Evolutionary conservation across 2,329 filamentous ascomycete genomes (phyloP).

Genomic region (Alternaria triticina): DNA sequence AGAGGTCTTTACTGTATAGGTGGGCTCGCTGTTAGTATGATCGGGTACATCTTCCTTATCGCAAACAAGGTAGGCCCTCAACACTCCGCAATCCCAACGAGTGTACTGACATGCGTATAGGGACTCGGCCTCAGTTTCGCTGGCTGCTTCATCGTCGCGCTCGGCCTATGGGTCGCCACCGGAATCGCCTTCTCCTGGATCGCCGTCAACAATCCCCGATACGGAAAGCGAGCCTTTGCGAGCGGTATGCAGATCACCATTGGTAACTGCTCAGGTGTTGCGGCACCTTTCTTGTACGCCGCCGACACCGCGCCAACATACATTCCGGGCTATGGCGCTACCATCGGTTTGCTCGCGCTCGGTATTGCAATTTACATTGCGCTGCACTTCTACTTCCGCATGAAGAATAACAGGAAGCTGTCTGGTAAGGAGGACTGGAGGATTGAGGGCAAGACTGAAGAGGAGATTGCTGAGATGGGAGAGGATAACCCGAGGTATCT

Average conservation of each 20-base stretch:
- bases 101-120: neutral
- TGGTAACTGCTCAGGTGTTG: constrained; percentile 44
- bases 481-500: constrained; percentile 34
- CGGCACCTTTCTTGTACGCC: constrained; percentile 33
- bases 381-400: constrained; percentile 29
- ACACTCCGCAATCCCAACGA: neutral
- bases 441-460: constrained; percentile 32
- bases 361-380: constrained; percentile 24
- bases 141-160: constrained; percentile 38
- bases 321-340: constrained; percentile 31
- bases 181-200: constrained; percentile 38
- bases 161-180: constrained; percentile 34
- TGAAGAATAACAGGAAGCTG: constrained; percentile 29
- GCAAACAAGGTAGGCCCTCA: constrained; percentile 7
- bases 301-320: constrained; percentile 19
- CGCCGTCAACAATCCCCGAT: constrained; percentile 37
- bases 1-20: constrained; percentile 36
- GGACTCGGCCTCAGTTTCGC: constrained; percentile 28
- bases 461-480: constrained; percentile 32
- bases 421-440: constrained; percentile 30
- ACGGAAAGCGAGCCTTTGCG: constrained; percentile 39
- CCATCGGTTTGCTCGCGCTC: constrained; percentile 25
- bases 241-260: constrained; percentile 46
- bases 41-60: constrained; percentile 56
- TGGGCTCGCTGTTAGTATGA: constrained; percentile 47